These are phyloP conservation scores for Paecilomyces dactylethromorphus DNA, from an alignment of 2,329 filamentous ascomycete genomes.

Conservation along the genomic window DNA sequence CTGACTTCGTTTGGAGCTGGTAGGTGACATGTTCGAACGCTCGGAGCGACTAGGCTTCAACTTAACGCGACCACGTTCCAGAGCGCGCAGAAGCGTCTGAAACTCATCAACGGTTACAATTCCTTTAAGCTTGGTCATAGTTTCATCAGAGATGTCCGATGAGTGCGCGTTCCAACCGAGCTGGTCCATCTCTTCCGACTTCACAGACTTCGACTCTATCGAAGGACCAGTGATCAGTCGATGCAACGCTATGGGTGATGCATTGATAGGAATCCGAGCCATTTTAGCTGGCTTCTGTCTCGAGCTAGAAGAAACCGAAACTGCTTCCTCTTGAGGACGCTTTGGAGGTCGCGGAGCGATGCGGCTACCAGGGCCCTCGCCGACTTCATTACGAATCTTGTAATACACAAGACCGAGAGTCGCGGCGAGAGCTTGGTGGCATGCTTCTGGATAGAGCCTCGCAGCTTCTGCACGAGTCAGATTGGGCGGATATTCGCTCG, in stretches of 20 bases:
- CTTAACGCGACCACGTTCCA: conserved; percentile 29
- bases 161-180: conserved; percentile 28
- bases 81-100: conserved; percentile 24
- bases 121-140: conserved; percentile 30
- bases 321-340: conserved; percentile 28
- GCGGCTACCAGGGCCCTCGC: conserved; percentile 23
- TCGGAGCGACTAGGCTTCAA: conserved; percentile 28
- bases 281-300: conserved; percentile 31
- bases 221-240: conserved; percentile 26
- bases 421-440: conserved; percentile 33
- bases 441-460: conserved; percentile 29
- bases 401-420: conserved; percentile 34
- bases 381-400: conserved; percentile 35
- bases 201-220: conserved; percentile 24
- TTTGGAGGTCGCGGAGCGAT: conserved; percentile 25
- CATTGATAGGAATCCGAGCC: conserved; percentile 22
- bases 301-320: conserved; percentile 21
- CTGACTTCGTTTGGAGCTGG: conserved; percentile 21
- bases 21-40: conserved; percentile 24
- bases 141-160: conserved; percentile 30
- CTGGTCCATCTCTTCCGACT: conserved; percentile 25
- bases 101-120: conserved; percentile 28
- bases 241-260: conserved; percentile 24
- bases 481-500: conserved; percentile 27
- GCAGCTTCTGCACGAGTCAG: conserved; percentile 30